Evolutionary conservation across 345 rosid species (phyloP).

Genomic region (Gossypium raimondii): DNA sequence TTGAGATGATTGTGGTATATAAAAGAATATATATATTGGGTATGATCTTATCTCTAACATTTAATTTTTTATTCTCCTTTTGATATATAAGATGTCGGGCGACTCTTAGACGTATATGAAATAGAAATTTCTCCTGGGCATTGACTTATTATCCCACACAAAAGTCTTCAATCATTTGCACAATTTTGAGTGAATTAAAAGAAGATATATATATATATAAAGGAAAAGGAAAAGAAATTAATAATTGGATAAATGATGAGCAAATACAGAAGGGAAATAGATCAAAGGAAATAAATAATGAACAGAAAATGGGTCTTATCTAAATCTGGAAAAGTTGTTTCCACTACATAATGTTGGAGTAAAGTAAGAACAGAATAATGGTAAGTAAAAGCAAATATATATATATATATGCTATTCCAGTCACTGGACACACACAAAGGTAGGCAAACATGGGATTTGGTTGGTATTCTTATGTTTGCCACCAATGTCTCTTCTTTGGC

Average conservation of each 20-base stretch:
- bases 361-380: constrained; percentile 32
- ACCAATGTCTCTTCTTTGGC: constrained; percentile 43
- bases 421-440: constrained; percentile 47
- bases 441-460: constrained; percentile 47
- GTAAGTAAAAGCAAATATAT: constrained; percentile 21
- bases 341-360: constrained; percentile 55
- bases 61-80: background rate
- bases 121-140: constrained; percentile 8
- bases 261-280: background rate
- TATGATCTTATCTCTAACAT: background rate
- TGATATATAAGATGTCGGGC: background rate
- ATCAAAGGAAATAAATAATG: background rate
- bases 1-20: too few species aligned
- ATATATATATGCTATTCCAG: constrained; percentile 43
- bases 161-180: background rate
- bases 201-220: background rate
- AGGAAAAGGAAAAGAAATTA: background rate
- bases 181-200: background rate
- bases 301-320: background rate
- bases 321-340: constrained; percentile 32
- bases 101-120: background rate
- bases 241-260: constrained; percentile 3
- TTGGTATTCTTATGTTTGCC: constrained; percentile 50
- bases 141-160: background rate
- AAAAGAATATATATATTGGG: too few species aligned